A percentile compares a stretch with the other conserved stretches of the same genome.
Evolutionary conservation across 2,329 filamentous ascomycete genomes (phyloP).

Genomic region (Aspergillus sergii): DNA sequence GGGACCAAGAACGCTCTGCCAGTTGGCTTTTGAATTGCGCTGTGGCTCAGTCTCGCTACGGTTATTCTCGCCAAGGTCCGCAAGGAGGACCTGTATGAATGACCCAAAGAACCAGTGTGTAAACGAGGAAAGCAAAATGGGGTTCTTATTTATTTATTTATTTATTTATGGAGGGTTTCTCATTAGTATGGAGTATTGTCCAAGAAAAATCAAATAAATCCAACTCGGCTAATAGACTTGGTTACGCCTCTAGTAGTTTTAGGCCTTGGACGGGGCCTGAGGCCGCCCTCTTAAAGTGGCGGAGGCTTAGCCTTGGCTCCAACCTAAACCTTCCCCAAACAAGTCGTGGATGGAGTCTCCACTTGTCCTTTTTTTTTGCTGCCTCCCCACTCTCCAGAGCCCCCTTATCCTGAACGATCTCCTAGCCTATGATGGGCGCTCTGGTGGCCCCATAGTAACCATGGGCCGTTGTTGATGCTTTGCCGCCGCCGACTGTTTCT

Average conservation of each 20-base stretch:
- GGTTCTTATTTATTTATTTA: too few species aligned
- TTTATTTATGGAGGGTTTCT: too few species aligned
- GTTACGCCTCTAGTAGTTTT: background rate
- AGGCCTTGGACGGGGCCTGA: background rate
- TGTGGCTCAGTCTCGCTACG: background rate
- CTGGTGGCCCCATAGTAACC: slow-evolving; percentile 8
- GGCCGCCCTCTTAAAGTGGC: slow-evolving; percentile 13
- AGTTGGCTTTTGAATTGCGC: background rate
- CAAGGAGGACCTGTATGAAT: background rate
- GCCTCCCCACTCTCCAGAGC: slow-evolving; percentile 5
- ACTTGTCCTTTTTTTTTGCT: background rate
- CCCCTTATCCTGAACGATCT: slow-evolving; percentile 8
- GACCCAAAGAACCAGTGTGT: too few species aligned
- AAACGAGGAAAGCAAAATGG: too few species aligned
- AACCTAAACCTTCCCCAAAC: slow-evolving; percentile 7
- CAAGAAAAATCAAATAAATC: background rate
- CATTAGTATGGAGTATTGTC: background rate
- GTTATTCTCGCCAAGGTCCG: background rate
- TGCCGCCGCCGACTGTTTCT: slow-evolving; percentile 15
- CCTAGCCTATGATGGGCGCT: slow-evolving; percentile 10
- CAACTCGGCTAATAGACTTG: background rate
- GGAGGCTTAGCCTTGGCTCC: slow-evolving; percentile 24
- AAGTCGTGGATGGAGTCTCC: too few species aligned
- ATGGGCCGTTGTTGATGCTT: slow-evolving; percentile 20
- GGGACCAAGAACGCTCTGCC: background rate